Conservation (phyloP, 78 protist species). For the Neovahlkampfia damariscottae region DNA sequence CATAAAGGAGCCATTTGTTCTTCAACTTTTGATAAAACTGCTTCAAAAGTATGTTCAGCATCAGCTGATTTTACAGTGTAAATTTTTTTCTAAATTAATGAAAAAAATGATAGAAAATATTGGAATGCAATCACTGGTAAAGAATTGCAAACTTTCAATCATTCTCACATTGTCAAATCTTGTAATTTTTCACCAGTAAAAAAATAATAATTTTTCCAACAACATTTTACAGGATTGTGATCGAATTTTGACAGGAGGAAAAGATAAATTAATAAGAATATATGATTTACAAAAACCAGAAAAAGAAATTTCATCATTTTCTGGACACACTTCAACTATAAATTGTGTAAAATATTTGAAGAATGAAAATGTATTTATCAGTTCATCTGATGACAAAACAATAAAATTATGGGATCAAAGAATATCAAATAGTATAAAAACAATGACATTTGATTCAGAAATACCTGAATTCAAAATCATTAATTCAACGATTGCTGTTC, state of each 20-base stretch:
- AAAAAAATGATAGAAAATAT: slow-evolving; percentile 30
- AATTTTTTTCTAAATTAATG: not conserved
- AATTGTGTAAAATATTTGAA: not conserved
- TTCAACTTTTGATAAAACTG: slow-evolving; percentile 38
- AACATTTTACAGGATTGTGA: no score
- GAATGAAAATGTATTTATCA: not conserved
- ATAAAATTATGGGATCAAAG: slow-evolving; percentile 20
- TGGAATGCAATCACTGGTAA: slow-evolving; percentile 70
- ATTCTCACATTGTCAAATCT: slow-evolving; percentile 52
- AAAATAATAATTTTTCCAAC: no score
- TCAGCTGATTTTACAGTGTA: slow-evolving; percentile 68
- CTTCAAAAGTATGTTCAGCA: slow-evolving; percentile 46
- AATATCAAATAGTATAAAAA: no score
- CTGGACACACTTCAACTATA: not conserved
- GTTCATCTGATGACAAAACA: slow-evolving; percentile 1
- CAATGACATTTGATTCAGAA: no score
- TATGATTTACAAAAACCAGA: slow-evolving; percentile 23
- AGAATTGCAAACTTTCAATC: slow-evolving; percentile 35
- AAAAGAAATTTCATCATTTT: not conserved
- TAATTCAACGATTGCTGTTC: no score
- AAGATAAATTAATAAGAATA: slow-evolving; percentile 40
- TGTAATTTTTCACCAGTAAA: slow-evolving; percentile 38
- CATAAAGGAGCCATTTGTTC: slow-evolving; percentile 82
- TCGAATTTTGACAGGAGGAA: slow-evolving; percentile 51
- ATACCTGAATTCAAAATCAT: no score